Base-by-base conservation (phyloP, 2,329 filamentous ascomycete species). In the Furcasterigmium furcatum region DNA sequence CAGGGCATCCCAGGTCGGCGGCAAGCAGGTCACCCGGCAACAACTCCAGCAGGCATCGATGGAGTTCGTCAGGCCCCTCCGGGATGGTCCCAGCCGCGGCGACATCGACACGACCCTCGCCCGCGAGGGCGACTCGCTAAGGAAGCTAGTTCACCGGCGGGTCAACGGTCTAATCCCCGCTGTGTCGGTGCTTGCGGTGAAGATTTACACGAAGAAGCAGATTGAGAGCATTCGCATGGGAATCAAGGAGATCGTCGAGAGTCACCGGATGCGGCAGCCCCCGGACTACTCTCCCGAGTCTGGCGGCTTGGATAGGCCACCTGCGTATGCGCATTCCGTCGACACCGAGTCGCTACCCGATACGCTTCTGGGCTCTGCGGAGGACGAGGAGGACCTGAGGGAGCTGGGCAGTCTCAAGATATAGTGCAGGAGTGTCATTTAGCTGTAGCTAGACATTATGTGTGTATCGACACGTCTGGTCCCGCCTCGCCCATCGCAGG, bases 311-410 rank as follows among this genome's bases (percentile, higher is more conserved):
- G 30, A 16, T 3, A 13, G 30, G 18, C 3, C 9, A 32, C 16
- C 13, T 32, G n/a, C 30, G 30, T n/a, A 32, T 32, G 18, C 30
- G 4, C 8, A 7, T 7, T 32, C 30, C 16, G 30, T 32, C 16
- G 30, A 32, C 13, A 14, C 9, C 14, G 14, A 14, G 30, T 32
- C 30, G 30, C 7, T 32, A 14, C 7, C 30, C 5, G 30, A 32
- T n/a, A 32, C 30, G 13, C 30, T 32, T 13, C 9, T 27, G n/a
- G 38, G 21, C 9, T 41, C n/a, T n/a, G n/a, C 39, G 4, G 39
- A 30, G 39, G 39, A 41, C 20, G 39, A 29, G n/a, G 39, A 41
- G 16, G 39, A 41, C 12, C 12, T 41, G 25, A 41, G 30, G 39
- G 24, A 19, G 25, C 5, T 41, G 9, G 24, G n/a, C 12, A 16